Conservation (phyloP, 805 yeast species). For the Cyberlindnera misumaiensis region DNA sequence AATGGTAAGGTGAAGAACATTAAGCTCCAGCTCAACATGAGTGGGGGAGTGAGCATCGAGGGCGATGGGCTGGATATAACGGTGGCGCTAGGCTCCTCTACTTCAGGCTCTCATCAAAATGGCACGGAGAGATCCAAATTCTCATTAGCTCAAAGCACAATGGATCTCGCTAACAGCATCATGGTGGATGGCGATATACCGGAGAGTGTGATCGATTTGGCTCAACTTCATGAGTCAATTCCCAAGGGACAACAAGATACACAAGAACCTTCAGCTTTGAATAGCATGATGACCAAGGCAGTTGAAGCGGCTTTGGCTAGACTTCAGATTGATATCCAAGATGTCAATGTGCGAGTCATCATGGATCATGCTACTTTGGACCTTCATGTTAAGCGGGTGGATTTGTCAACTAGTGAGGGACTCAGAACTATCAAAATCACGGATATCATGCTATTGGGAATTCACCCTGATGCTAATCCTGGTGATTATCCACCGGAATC, state of each 20-base stretch:
- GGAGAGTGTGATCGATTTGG: slow-evolving; percentile 9
- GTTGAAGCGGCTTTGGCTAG: slow-evolving; percentile 62
- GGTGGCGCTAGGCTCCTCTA: slow-evolving; percentile 26
- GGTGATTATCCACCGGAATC: slow-evolving; percentile 10
- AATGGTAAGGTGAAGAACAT: slow-evolving; percentile 53
- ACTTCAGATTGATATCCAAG: slow-evolving; percentile 42
- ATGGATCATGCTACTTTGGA: slow-evolving; percentile 37
- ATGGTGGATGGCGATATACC: slow-evolving; percentile 21
- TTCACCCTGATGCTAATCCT: slow-evolving; percentile 32
- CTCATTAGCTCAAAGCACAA: slow-evolving; percentile 65
- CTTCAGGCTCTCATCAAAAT: slow-evolving; percentile 1
- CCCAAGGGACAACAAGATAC: slow-evolving; percentile 13
- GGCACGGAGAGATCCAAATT: slow-evolving; percentile 29
- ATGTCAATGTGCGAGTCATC: slow-evolving; percentile 42
- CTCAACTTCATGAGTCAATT: slow-evolving; percentile 15
- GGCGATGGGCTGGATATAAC: slow-evolving; percentile 51
- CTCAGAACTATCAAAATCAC: slow-evolving; percentile 32
- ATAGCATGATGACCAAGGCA: slow-evolving; percentile 55
- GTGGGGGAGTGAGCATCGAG: slow-evolving; percentile 62
- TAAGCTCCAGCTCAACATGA: slow-evolving; percentile 53
- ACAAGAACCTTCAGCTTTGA: slow-evolving; percentile 31
- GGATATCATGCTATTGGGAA: slow-evolving; percentile 34
- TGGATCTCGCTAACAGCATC: slow-evolving; percentile 56
- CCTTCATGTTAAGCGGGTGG: slow-evolving; percentile 26
- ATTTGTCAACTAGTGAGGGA: slow-evolving; percentile 38